Percentiles rank a stretch among this genome's conserved stretches.
Conservation (phyloP, 768 basidiomycete species). For the Lyophyllum atratum region DNA sequence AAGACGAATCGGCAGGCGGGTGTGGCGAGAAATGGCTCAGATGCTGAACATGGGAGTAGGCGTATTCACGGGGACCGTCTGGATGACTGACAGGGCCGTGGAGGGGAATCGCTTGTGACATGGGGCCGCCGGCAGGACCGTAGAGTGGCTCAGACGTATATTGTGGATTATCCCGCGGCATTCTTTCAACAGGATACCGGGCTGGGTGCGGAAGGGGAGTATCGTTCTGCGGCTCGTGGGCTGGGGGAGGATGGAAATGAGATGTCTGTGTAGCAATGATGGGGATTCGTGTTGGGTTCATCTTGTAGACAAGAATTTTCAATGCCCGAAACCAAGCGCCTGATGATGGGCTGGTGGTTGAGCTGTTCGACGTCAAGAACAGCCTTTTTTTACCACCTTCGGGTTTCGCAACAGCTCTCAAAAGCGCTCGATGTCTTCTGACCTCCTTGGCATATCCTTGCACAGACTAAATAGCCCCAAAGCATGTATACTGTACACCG, state of each 20-base stretch:
- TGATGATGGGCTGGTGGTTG: conserved; percentile 9
- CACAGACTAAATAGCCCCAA: background rate
- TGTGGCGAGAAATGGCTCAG: conserved; percentile 37
- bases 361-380: conserved; percentile 10
- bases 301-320: conserved; percentile 24
- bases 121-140: conserved; percentile 39
- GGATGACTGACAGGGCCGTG: conserved; percentile 45
- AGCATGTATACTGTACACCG: conserved; percentile 11
- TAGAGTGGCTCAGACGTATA: conserved; percentile 37
- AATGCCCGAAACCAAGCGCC: conserved; percentile 23
- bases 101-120: conserved; percentile 44
- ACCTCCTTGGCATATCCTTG: background rate
- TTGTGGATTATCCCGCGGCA: conserved; percentile 36
- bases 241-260: conserved; percentile 27
- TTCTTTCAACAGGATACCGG: conserved; percentile 30
- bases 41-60: conserved; percentile 41
- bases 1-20: conserved; percentile 27
- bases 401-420: background rate
- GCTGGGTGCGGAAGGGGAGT: conserved; percentile 16
- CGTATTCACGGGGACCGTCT: conserved; percentile 42
- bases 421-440: background rate
- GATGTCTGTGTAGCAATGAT: conserved; percentile 26
- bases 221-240: conserved; percentile 28
- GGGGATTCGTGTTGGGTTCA: conserved; percentile 28
- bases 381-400: conserved; percentile 7